Evolutionary conservation across 306 rosid species (phyloP).

Genomic region (Herpetospermum pedunculosum): DNA sequence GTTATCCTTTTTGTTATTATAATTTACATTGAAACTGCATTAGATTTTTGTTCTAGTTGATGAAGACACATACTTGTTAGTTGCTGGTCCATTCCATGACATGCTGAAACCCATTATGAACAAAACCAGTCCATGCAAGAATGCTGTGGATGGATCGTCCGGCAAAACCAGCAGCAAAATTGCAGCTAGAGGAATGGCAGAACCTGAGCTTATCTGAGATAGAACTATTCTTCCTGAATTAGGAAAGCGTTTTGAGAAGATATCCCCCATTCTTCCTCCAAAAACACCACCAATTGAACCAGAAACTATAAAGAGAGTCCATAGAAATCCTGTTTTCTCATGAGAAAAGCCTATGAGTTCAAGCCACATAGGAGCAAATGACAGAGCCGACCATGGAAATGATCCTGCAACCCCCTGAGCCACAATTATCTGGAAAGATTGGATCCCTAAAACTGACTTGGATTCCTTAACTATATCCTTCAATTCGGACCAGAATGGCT

Average conservation of each 20-base stretch:
- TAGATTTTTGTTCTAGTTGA: not conserved
- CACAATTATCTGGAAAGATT: conserved; percentile 74
- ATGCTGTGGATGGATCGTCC: conserved; percentile 47
- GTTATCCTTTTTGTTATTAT: not conserved
- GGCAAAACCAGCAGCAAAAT: conserved; percentile 54
- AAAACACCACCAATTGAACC: conserved; percentile 66
- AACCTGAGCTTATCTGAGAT: conserved; percentile 73
- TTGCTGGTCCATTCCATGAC: conserved; percentile 66
- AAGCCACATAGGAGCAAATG: conserved; percentile 75
- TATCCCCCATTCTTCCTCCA: conserved; percentile 78
- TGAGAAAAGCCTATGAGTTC: conserved; percentile 86
- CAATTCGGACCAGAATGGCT: conserved; percentile 32
- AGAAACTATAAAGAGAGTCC: conserved; percentile 45
- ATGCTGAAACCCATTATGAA: conserved; percentile 57
- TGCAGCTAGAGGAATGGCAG: conserved; percentile 62
- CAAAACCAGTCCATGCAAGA: conserved; percentile 52
- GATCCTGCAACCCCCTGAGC: conserved; percentile 92
- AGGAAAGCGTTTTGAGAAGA: conserved; percentile 43
- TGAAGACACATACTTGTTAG: conserved; percentile 50
- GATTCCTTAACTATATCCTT: conserved; percentile 47
- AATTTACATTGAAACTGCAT: not conserved
- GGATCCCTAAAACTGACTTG: conserved; percentile 47
- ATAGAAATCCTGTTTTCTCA: conserved; percentile 46
- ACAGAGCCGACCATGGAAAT: conserved; percentile 72
- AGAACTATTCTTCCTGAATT: conserved; percentile 59